Conservation (phyloP, 352 stramenopile species). For the Phytophthora chlamydospora region DNA sequence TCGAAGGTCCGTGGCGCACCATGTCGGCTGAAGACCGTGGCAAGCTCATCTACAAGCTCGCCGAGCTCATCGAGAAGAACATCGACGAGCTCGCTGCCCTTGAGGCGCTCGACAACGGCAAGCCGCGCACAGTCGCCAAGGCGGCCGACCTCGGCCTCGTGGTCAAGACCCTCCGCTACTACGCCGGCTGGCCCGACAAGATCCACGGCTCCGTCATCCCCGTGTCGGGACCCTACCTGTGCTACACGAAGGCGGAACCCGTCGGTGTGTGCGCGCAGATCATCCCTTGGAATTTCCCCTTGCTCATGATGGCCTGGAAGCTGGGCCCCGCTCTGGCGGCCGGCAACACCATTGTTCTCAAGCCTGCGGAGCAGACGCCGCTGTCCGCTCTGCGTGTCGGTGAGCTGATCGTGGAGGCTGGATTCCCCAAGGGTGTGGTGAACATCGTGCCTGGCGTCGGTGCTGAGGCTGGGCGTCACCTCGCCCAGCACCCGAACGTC, state of each 20-base stretch:
- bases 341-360: slow-evolving; percentile 94
- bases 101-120: slow-evolving; percentile 95
- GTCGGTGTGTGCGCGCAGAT: slow-evolving; percentile 77
- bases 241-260: slow-evolving; percentile 80
- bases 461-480: slow-evolving; percentile 37
- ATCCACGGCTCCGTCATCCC: slow-evolving; percentile 77
- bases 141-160: slow-evolving; percentile 82
- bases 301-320: slow-evolving; percentile 96
- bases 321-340: slow-evolving; percentile 85
- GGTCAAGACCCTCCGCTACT: slow-evolving; percentile 92
- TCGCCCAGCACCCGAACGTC: slow-evolving; percentile 53
- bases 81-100: slow-evolving; percentile 71
- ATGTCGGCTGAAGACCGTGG: slow-evolving; percentile 45
- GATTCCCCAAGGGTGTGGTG: slow-evolving; percentile 78
- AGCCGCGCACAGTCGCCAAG: slow-evolving; percentile 86
- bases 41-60: slow-evolving; percentile 43
- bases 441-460: slow-evolving; percentile 79
- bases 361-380: slow-evolving; percentile 94
- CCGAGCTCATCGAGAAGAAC: slow-evolving; percentile 61
- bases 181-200: slow-evolving; percentile 90
- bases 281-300: slow-evolving; percentile 79
- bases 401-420: slow-evolving; percentile 78
- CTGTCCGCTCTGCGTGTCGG: slow-evolving; percentile 90
- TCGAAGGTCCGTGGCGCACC: slow-evolving; percentile 63
- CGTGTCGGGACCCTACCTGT: slow-evolving; percentile 50